Evolutionary conservation across 2,329 filamentous ascomycete genomes (phyloP).

Genomic region (Cladophialophora exuberans): DNA sequence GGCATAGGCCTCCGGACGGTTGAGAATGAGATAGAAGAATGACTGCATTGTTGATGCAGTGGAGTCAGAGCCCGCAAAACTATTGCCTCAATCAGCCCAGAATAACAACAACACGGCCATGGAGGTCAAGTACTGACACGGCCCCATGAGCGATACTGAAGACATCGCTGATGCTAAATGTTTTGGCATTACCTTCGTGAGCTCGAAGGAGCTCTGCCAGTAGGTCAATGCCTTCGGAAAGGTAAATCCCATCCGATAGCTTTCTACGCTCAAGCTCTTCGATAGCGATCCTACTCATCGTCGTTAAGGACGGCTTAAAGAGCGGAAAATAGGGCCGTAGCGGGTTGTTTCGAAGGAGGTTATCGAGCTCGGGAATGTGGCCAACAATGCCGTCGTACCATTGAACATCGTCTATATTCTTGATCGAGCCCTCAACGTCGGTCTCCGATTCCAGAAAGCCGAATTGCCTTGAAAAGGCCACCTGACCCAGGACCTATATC

Average conservation of each 20-base stretch:
- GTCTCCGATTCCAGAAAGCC: slow-evolving; percentile 55
- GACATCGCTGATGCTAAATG: slow-evolving; percentile 54
- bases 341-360: slow-evolving; percentile 54
- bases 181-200: slow-evolving; percentile 54
- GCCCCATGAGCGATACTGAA: slow-evolving; percentile 61
- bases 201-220: slow-evolving; percentile 57
- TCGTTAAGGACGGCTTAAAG: not conserved
- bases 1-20: slow-evolving; percentile 39
- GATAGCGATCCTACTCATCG: slow-evolving; percentile 14
- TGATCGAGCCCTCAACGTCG: slow-evolving; percentile 57
- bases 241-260: slow-evolving; percentile 32
- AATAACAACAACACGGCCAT: not conserved
- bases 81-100: not conserved
- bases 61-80: slow-evolving; percentile 58
- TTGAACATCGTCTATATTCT: slow-evolving; percentile 44
- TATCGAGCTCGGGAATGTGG: slow-evolving; percentile 49
- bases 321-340: slow-evolving; percentile 45
- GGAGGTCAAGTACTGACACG: slow-evolving; percentile 34
- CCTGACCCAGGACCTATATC: slow-evolving; percentile 35
- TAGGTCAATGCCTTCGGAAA: slow-evolving; percentile 43
- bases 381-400: slow-evolving; percentile 38
- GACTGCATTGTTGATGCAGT: slow-evolving; percentile 63
- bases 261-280: slow-evolving; percentile 30
- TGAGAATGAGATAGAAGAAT: slow-evolving; percentile 57
- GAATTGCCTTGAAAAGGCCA: slow-evolving; percentile 49